Base-by-base conservation (phyloP, 2,329 filamentous ascomycete genomes). In the Aspergillus arachidicola region DNA sequence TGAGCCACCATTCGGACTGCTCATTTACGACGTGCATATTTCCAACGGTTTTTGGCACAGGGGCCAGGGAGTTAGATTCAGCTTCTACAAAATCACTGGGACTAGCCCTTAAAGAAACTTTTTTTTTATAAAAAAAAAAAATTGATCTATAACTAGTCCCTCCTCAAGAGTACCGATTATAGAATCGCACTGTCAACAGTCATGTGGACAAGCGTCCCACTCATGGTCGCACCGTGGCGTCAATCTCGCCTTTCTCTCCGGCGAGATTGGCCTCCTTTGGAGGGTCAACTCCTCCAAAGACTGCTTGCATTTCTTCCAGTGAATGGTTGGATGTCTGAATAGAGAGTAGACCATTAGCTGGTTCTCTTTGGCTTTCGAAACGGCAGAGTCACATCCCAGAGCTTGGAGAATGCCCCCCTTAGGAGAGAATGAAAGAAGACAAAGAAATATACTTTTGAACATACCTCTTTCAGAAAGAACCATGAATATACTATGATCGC, bases 271-370 rank as follows among this genome's bases (percentile, higher is more conserved):
- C 64, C 11, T 68, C 23, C 54, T 67, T 61, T 30, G 63, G 67
- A 46, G 67, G 53, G 26, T 57, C 51, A 26, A 30, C 62, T 61
- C 67, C 72, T 0, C 75, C 74, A 63, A 78, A 77, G 10, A 78
- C 71, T n/a, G 71, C 67, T 60, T 78, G 73, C 76, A 82, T 82
- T 61, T 82, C 79, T 68, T 82, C 80, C n/a, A 82, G 69, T 1
- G 79, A 79, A 62, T 78, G 79, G 32, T 77, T 76, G 36, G 78
- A 78, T 9, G 80, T 82, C 75, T 83, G 58, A 21, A 6, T 45
- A 38, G 21, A 21, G 32, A 21, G 14, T n/a, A 55, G 2, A 55
- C 11, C 21, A 28, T 55, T 11, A 55, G 51, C 34, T 55, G 34
- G 32, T 55, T 5, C 21, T n/a, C n/a, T 55, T 38, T n/a, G n/a